Percentiles rank a stretch among this genome's conserved stretches.
Evolutionary conservation across 83 land plant species (phyloP).

Genomic region (Picea engelmannii): DNA sequence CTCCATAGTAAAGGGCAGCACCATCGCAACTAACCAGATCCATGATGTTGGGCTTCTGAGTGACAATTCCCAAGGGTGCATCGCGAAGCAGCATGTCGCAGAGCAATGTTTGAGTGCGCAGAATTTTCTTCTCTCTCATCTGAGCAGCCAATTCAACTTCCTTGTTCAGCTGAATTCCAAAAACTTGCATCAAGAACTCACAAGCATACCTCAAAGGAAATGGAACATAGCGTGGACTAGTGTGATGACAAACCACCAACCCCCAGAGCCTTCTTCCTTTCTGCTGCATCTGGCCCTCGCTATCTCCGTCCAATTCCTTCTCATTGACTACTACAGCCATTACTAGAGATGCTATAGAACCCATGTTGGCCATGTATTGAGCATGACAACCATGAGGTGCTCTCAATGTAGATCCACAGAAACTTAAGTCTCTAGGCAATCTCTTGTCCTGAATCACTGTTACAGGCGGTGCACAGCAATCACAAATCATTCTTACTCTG

Average conservation of each 20-base stretch:
- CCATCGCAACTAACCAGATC: conserved; percentile 97
- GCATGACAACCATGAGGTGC: conserved; percentile 96
- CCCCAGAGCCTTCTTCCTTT: conserved; percentile 95
- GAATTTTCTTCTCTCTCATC: conserved; percentile 79
- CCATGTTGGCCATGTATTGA: conserved; percentile 98
- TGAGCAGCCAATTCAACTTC: conserved; percentile 85
- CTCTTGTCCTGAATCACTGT: conserved; percentile 85
- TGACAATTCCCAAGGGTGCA: conserved; percentile 85
- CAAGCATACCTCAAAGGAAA: conserved; percentile 95
- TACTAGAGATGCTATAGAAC: conserved; percentile 90
- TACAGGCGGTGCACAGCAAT: conserved; percentile 80
- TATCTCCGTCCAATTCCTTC: conserved; percentile 64
- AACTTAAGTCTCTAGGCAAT: conserved; percentile 66
- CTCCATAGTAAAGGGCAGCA: conserved; percentile 77
- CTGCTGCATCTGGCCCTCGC: conserved; percentile 30
- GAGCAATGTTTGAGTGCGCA: conserved; percentile 88
- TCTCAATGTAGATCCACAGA: conserved; percentile 92
- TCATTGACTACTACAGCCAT: conserved; percentile 94
- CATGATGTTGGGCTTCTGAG: conserved; percentile 90
- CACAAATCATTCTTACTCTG: conserved; percentile 93
- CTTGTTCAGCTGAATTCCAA: conserved; percentile 91
- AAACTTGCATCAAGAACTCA: conserved; percentile 94
- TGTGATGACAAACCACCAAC: conserved; percentile 92
- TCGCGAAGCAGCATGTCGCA: conserved; percentile 96
- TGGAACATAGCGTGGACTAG: conserved; percentile 81